Base-by-base conservation (phyloP, 163 green algal species). In the Prototheca wickerhamii region DNA sequence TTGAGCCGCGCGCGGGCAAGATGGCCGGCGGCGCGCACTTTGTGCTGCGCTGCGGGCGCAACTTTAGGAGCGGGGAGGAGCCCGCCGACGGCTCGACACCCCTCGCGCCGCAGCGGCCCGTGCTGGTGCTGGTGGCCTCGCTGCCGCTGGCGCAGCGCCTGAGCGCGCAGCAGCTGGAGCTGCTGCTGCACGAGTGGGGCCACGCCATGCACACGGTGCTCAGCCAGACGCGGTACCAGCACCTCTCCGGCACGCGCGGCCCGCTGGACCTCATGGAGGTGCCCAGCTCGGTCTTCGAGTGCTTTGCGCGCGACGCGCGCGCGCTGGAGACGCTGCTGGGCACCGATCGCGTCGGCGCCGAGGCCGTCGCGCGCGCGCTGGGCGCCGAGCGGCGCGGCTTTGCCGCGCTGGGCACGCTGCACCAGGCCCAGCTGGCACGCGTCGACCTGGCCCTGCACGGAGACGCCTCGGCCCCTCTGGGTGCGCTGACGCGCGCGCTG, bases 141-240 rank as follows among this genome's bases (percentile, higher is more conserved):
- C 58, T 75, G 25, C 51, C 54, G 12, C 28, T 60, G 31, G n/a
- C 32, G 29, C 46, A 54, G 46, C 26, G n/a, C 42, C 66, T 32
- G 43, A 59, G 21, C 4, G 78, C 73, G 62, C 23, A 53, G 2
- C 82, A 95, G 64, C 68, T 95, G 25, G 78, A 86, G 25, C 93
- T 82, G 49, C 76, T 98, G 31, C 80, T 96, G 25, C 92, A 98
- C 61, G 92, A 98, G 79, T 86, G 95, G 69, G 92, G 92, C 28
- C 92, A 98, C 74, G 90, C 87, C 33, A 61, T 89, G 34, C 82
- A 95, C 76, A 89, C 80, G 50, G 65, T 77, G 55, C 72, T 94
- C 17, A 91, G 76, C n/a, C 68, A 79, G 31, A 97, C 91, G 25
- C 51, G 76, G 28, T 95, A 84, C 64, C 91, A 98, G 71, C 74